These are phyloP conservation scores for Solanum etuberosum DNA, from an alignment of 257 asterid genomes.

Conservation along the genomic window DNA sequence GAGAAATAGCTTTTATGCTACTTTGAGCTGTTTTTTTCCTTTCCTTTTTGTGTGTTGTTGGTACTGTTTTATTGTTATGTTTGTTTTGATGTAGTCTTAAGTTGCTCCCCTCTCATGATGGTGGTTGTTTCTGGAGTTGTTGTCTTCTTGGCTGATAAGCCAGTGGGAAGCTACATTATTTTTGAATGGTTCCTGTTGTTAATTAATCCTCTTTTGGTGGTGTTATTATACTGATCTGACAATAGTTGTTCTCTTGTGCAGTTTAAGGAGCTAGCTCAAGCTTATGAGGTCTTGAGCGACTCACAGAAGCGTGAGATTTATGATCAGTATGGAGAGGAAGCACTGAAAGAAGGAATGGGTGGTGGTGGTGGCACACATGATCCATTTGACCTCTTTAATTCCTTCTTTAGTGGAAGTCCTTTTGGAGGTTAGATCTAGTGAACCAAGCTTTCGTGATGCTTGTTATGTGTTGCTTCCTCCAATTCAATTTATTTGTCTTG, in stretches of 20 bases:
- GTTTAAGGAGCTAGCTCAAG: constrained; percentile 79
- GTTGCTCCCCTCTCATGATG: background rate
- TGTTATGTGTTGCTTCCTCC: background rate
- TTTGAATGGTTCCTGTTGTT: background rate
- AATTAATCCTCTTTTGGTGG: background rate
- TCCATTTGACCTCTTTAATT: constrained; percentile 60
- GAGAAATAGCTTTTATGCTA: background rate
- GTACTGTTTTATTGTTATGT: background rate
- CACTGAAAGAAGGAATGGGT: constrained; percentile 73
- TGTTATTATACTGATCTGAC: background rate
- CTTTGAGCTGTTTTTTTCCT: background rate
- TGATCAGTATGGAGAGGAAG: constrained; percentile 73
- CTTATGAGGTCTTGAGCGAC: constrained; percentile 63
- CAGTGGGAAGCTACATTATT: background rate
- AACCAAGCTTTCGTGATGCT: background rate
- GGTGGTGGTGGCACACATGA: constrained; percentile 45
- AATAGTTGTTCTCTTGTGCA: background rate
- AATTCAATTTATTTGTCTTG: background rate
- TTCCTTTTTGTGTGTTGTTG: background rate
- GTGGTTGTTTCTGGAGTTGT: background rate
- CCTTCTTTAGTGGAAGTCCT: constrained; percentile 43
- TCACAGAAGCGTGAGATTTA: constrained; percentile 69
- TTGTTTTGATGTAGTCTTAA: background rate
- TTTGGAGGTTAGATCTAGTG: constrained; percentile 37
- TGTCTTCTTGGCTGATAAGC: background rate